Evolutionary conservation across 495 filamentous ascomycete genomes (phyloP), one percentile per base, ranked within the genome.

Genomic region (Xylaria sp.): DNA sequence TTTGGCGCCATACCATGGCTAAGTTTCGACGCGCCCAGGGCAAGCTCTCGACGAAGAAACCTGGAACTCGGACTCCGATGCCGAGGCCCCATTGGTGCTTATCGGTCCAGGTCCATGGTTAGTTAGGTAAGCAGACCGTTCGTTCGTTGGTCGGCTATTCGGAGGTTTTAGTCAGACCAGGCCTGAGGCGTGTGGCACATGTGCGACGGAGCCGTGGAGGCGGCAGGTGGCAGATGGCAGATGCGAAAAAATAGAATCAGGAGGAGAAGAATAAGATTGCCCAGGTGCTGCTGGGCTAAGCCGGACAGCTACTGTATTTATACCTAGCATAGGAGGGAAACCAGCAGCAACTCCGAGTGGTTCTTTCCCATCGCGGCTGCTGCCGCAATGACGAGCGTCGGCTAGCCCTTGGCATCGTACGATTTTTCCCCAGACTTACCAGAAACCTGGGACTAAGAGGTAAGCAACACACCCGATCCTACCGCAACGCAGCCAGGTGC

Each of bases 381-480:
- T 50, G 61, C 61, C 69, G 61, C 69, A 59, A 59, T 65, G 61
- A 71, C 61, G 58, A 66, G 40, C 69, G 57, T 66, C 21, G 11
- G 46, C 52, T 24, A 44, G 9, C 52, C 48, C 69, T 66, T 55
- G 69, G 37, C 48, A 71, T 71, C 69, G 69, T 71, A 71, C 61
- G 69, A 71, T 59, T 64, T 70, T 70, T 40, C 69, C 68, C 68
- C 68, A 44, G 68, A 70, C 40, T 53, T 53, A 41, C 33, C 68
- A 50, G 26, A 41, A 8, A 55, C 31, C 58, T 17, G 44, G 68
- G 57, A 62, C 44, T 43, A 70, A 55, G 24, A 21, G 26, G 50
- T 2, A n/a, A n/a, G n/a, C 33, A 61, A 26, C 4, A 44, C n/a
- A 19, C 21, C 59, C n/a, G 21, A 37, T 67, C 62, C 44, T 65